Percentiles rank a stretch among this genome's conserved stretches.
phyloP scores from a whole-genome alignment of 345 rosid species.

The Angophora floribunda region DNA sequence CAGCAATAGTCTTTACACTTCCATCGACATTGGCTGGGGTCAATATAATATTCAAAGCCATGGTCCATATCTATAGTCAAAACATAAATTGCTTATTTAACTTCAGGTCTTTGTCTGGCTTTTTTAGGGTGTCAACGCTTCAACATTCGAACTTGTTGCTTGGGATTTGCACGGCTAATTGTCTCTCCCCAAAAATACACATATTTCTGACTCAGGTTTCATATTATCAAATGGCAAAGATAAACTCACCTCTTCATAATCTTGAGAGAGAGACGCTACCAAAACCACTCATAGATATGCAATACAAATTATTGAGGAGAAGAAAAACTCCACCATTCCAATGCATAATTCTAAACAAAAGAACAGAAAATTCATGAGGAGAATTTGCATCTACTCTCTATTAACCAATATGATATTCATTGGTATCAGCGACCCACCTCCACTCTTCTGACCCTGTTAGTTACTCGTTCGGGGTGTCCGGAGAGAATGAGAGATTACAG shows the following conservation, averaged over 20 bases:
- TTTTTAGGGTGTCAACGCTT: too few relatives aligned
- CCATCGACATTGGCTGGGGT: too few relatives aligned
- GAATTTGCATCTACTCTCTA: background rate
- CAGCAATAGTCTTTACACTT: too few relatives aligned
- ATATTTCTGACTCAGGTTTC: background rate
- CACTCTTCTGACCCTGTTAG: background rate
- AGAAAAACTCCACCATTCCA: background rate
- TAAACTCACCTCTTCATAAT: background rate
- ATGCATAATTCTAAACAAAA: background rate
- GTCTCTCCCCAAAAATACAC: background rate
- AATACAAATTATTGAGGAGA: background rate
- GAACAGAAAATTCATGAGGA: background rate
- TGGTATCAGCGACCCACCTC: background rate
- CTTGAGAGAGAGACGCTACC: background rate
- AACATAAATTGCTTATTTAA: too few relatives aligned
- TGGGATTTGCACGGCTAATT: background rate
- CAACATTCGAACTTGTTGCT: too few relatives aligned
- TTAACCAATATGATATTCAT: background rate
- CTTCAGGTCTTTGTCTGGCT: too few relatives aligned
- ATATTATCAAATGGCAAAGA: background rate
- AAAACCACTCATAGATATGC: background rate
- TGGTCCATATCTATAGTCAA: too few relatives aligned
- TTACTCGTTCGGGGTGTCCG: background rate
- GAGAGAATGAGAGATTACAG: constrained; percentile 14
- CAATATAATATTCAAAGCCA: too few relatives aligned